Percentiles rank a stretch among this genome's conserved stretches.
These are phyloP conservation scores for Acanthamoeba lenticulata DNA, from an alignment of 208 protist genomes.

Conservation along the genomic window DNA sequence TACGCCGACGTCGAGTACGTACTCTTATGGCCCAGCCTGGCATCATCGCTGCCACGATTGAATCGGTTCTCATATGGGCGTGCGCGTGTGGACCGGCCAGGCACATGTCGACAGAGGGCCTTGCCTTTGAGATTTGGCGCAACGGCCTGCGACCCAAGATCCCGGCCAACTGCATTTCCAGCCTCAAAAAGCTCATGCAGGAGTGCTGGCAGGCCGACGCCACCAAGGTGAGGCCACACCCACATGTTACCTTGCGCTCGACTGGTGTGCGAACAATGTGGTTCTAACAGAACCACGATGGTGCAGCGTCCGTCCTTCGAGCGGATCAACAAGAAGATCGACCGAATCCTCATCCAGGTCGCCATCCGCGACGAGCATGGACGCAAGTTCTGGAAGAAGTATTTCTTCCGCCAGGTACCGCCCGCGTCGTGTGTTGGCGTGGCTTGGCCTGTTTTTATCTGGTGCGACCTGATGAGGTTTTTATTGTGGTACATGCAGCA, in stretches of 20 bases:
- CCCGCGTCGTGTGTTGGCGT: background rate
- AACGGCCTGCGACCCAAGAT: conserved; percentile 59
- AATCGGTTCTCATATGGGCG: background rate
- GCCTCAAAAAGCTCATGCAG: conserved; percentile 24
- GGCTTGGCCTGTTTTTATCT: too few species aligned
- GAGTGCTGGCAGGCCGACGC: conserved; percentile 61
- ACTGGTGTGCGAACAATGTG: background rate
- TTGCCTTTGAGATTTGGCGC: conserved; percentile 45
- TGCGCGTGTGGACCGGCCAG: background rate
- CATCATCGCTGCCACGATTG: background rate
- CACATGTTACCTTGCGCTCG: background rate
- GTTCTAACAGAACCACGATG: too few species aligned
- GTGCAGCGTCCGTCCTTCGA: conserved; percentile 36
- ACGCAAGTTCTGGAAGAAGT: conserved; percentile 76
- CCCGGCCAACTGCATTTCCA: conserved; percentile 4
- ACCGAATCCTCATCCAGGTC: conserved; percentile 50
- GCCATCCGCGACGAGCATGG: conserved; percentile 59
- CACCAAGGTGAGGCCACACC: background rate
- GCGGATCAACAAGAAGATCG: conserved; percentile 53
- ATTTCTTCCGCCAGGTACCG: conserved; percentile 60
- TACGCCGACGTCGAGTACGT: conserved; percentile 1
- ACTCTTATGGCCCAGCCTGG: background rate
- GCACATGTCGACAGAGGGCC: background rate
- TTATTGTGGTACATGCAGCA: background rate
- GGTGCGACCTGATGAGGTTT: background rate